Base-by-base conservation (phyloP, 345 rosid genomes). In the Linum usitatissimum region DNA sequence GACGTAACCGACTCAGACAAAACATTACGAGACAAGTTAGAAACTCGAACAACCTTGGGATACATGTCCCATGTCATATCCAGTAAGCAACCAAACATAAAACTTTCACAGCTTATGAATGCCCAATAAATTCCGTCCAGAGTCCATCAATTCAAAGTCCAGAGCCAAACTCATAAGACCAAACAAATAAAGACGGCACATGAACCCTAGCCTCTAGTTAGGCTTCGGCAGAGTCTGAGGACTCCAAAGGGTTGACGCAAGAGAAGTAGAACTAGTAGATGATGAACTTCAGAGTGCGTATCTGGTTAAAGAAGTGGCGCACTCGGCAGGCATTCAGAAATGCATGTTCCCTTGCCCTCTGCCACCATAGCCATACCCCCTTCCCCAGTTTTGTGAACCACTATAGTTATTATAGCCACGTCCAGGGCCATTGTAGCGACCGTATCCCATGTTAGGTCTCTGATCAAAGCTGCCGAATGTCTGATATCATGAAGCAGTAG, bases 361-460 rank as follows among this genome's bases (percentile, higher is more conserved):
- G 30, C 71, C 73, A 70, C 71, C 69, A 39, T 70, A 68, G 55
- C 70, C 77, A 67, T 65, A 73, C 60, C 74, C 74, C 31, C 71
- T 73, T 64, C 72, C 74, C 63, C 62, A 23, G 60, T 64, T 40
- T 40, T 70, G 67, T 31, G 55, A 17, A 31, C 61, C 66, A 30
- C 59, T 28, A 59, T 70, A 76, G 20, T 57, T 65, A 21, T 34
- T 34, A 34, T 38, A 21, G 17, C 70, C 75, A 28, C 57, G 59
- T 60, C 65, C 71, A 55, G 67, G n/a, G 45, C 70, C 61, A 30
- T 3, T 34, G 38, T 13, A 45, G 13, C 58, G 39, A 9, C 69
- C 57, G 70, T 72, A 60, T 57, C 59, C 51, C 55, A 28, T 36
- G 61, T 72, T 66, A 42, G 59, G 60, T 18, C 70, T 67, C 51